Evolutionary conservation across 495 filamentous ascomycete genomes (phyloP), one percentile per base, ranked within the genome.

Genomic region (Talaromyces wortmannii): DNA sequence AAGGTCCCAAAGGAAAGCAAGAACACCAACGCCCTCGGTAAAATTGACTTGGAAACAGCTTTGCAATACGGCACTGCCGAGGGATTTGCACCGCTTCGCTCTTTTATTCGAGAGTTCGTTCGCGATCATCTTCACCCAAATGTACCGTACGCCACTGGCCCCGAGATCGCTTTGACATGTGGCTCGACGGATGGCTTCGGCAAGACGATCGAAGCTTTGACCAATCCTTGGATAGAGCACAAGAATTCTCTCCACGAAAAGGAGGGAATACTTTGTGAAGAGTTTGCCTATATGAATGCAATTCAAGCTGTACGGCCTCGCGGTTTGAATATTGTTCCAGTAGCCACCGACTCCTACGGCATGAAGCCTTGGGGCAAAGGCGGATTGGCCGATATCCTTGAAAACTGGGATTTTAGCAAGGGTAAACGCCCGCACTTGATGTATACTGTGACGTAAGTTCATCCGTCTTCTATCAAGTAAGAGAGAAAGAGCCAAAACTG

Each of bases 401-500:
- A 82, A 44, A 89, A 87, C 59, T 96, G 91, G 92, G 87, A 97
- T 64, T 70, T 71, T 30, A 70, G 70, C 12, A 85, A 77, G 58
- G 91, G 91, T 0, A 83, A 81, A 59, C 75, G 87, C 47, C 92
- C 92, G 29, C 87, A 91, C 67, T 62, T 96, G 58, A 80, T 97
- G 79, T 97, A 96, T 59, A 95, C 90, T 13, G 86, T 97, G 47
- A 88, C 91, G 83, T 92, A 70, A 78, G 88, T 81, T 13, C 55
- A 16, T 23, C 23, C 23, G 29, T 2, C 44, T 50, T 48, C 16
- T 11, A 16, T 50, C 13, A 18, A 36, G 42, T 11, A 8, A 6
- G 8, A 40, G 30, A 49, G 11, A 45, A 31, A 43, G 7, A 18
- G 4, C 23, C 15, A 3, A 23, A 7, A 17, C 30, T 52, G 50